Evolutionary conservation across 176 grass and related monocot genomes (phyloP), one percentile per base, ranked within the genome.

Genomic region (Carex parvula): DNA sequence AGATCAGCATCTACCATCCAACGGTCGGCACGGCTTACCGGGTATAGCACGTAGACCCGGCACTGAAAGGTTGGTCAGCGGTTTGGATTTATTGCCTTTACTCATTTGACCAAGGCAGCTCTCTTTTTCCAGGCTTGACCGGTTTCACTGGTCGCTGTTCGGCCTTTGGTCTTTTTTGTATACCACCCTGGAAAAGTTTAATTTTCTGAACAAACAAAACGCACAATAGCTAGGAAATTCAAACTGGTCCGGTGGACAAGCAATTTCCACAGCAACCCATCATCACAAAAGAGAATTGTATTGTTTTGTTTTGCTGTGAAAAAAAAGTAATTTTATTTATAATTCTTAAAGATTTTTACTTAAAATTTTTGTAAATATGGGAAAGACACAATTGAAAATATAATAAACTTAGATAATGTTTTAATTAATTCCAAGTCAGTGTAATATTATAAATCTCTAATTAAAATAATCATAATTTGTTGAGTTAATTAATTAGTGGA

Each of bases 71-170:
- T 68, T 68, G 81, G 81, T 83, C 81, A 83, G 81, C 81, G 62
- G 62, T 68, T 83, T 83, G 81, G 62, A 69, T 83, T 68, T 68
- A 83, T 83, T 83, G 14, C 48, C 62, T 83, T 83, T 83, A 18
- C 20, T 22, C 62, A 68, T 69, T 68, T 83, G 81, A 83, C 80
- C 80, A 44, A 32, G 22, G 4, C 81, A 55, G 42, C 14, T 52
- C 22, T 53, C 44, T 69, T 46, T 65, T 66, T 50, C 81, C 7
- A 10, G 26, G 13, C 50, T 55, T 78, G 52, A 78, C 52, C 73
- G 73, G 52, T 78, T 78, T 55, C 24, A 57, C 52, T 26, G 52
- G 52, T 78, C 50, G 7, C 17, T 78, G 24, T 13, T 77, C 41
- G 0, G 0, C 39, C 4, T 78, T 17, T 16, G 12, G 2, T 2